Evolutionary conservation across 768 basidiomycete species (phyloP).

Genomic region (Daedaleopsis sinensis): DNA sequence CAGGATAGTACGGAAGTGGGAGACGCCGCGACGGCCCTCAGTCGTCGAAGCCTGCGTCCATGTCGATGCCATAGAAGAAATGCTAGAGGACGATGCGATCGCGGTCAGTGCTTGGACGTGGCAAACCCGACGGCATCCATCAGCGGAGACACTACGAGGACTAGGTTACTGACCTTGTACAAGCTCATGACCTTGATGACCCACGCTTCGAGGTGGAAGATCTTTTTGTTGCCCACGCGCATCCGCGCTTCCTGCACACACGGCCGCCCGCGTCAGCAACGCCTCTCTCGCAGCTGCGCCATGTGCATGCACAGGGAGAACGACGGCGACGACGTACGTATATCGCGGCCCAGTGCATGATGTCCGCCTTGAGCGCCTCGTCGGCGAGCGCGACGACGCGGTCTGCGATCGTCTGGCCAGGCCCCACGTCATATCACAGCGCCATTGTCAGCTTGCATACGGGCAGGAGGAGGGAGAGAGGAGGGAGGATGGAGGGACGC

Average conservation of each 20-base stretch:
- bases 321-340: constrained; percentile 60
- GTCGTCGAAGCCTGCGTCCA: constrained; percentile 54
- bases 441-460: not conserved
- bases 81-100: constrained; percentile 40
- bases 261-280: no score
- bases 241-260: constrained; percentile 84
- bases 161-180: constrained; percentile 77
- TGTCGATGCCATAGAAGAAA: constrained; percentile 63
- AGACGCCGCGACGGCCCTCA: not conserved
- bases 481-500: constrained; percentile 19
- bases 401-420: constrained; percentile 82
- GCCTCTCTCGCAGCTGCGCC: no score
- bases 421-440: not conserved
- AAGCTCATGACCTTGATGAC: constrained; percentile 94
- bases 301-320: not conserved
- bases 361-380: constrained; percentile 86
- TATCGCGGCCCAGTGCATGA: constrained; percentile 98
- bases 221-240: constrained; percentile 91
- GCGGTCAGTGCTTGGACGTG: not conserved
- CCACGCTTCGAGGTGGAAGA: constrained; percentile 97
- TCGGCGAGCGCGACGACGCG: constrained; percentile 87
- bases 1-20: not conserved
- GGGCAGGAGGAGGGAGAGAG: not conserved
- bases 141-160: no score
- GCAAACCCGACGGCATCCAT: no score